Percentiles rank a stretch among this genome's conserved stretches.
phyloP scores from a whole-genome alignment of 2,329 filamentous ascomycete species.

The Berkeleyomyces basicola region DNA sequence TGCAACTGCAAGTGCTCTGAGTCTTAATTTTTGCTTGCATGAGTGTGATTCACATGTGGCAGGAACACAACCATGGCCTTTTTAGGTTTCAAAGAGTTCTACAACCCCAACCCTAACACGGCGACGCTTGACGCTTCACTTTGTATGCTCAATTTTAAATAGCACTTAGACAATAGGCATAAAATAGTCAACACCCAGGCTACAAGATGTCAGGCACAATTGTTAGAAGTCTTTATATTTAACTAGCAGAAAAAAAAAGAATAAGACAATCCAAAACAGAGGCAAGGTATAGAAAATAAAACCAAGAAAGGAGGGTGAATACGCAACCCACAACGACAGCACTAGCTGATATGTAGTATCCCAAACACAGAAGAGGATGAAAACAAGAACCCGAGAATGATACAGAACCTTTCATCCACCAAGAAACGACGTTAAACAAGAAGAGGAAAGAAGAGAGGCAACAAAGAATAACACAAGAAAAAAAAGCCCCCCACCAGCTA shows the following conservation, averaged over 20 bases:
- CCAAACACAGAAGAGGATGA: background rate
- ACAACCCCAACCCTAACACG: background rate
- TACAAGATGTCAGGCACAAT: background rate
- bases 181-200: too few species aligned
- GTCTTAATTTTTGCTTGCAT: background rate
- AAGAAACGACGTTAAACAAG: background rate
- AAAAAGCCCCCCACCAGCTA: background rate
- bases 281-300: background rate
- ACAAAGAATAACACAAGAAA: conserved; percentile 4
- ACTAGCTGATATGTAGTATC: background rate
- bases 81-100: too few species aligned
- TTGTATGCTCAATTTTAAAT: too few species aligned
- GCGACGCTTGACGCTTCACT: background rate
- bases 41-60: background rate
- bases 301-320: background rate
- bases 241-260: background rate
- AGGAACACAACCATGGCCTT: background rate
- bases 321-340: background rate
- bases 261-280: background rate
- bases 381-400: background rate
- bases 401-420: background rate
- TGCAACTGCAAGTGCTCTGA: background rate
- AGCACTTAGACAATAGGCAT: too few species aligned
- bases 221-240: background rate
- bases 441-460: too few species aligned